These are phyloP conservation scores for Populus alba DNA, from an alignment of 345 rosid genomes.

Conservation along the genomic window DNA sequence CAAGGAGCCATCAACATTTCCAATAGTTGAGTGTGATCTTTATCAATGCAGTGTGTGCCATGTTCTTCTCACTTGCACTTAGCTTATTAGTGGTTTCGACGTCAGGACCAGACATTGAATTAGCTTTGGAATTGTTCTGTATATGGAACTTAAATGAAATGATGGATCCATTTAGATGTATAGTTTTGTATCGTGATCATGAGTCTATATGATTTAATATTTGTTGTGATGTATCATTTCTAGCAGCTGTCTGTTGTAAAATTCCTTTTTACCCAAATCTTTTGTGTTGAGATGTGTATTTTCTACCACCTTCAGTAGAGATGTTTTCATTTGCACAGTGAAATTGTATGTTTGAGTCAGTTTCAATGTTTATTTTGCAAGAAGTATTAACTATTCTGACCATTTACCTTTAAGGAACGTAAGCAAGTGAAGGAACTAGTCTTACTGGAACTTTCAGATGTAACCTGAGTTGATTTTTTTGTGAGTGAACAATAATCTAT, in stretches of 20 bases:
- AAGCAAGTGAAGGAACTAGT: neutral
- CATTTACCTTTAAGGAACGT: neutral
- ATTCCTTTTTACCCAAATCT: neutral
- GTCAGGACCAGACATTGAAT: slow-evolving; percentile 1
- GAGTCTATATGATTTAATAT: neutral
- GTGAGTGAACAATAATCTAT: neutral
- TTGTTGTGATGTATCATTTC: neutral
- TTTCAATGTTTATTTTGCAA: neutral
- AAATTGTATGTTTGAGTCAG: neutral
- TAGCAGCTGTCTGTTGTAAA: neutral
- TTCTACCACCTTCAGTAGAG: neutral
- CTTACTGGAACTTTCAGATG: neutral
- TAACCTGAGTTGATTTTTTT: neutral
- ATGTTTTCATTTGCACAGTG: neutral
- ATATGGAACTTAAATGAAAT: neutral
- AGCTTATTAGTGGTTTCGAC: slow-evolving; percentile 3
- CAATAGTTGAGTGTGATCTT: neutral
- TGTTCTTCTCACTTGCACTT: slow-evolving; percentile 5
- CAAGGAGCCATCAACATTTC: neutral
- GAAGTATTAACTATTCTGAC: neutral
- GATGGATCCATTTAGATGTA: neutral
- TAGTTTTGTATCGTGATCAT: neutral
- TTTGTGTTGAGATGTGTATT: neutral
- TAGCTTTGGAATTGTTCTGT: neutral
- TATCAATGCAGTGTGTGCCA: neutral